Conservation (phyloP, 805 yeast genomes). For the Wickerhamomyces queroliae region DNA sequence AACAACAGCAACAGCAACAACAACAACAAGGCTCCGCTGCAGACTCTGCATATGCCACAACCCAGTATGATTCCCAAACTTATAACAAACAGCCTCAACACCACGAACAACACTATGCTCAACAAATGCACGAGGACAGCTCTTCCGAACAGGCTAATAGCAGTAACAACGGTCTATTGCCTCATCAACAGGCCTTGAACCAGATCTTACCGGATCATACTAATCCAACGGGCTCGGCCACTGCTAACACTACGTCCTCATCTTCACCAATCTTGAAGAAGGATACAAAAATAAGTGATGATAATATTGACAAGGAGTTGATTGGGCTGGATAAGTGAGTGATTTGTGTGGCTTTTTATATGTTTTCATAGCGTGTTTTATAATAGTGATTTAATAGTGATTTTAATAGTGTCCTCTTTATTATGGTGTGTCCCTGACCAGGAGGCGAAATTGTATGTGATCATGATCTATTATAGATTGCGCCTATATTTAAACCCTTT, state of each 20-base stretch:
- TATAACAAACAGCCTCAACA: neutral
- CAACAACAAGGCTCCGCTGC: neutral
- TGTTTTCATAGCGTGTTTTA: neutral
- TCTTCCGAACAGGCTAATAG: neutral
- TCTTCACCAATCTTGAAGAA: neutral
- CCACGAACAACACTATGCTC: neutral
- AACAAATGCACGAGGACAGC: neutral
- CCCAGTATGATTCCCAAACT: neutral
- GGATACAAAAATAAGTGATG: slow-evolving; percentile 5
- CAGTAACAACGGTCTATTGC: neutral
- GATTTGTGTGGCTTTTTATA: neutral
- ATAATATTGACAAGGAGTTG: slow-evolving; percentile 20
- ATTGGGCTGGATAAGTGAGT: slow-evolving; percentile 11
- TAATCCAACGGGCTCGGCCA: too few relatives aligned
- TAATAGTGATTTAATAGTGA: neutral
- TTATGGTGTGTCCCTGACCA: neutral
- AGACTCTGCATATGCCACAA: neutral
- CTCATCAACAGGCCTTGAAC: neutral
- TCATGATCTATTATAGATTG: neutral
- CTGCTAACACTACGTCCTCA: too few relatives aligned
- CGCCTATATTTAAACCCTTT: neutral
- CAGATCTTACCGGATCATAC: neutral
- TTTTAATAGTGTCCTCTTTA: neutral
- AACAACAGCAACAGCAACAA: neutral
- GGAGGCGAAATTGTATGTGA: neutral